Percentiles rank a stretch among this genome's conserved stretches.
Evolutionary conservation across 2,329 filamentous ascomycete genomes (phyloP).

Genomic region (Fusarium succisae): DNA sequence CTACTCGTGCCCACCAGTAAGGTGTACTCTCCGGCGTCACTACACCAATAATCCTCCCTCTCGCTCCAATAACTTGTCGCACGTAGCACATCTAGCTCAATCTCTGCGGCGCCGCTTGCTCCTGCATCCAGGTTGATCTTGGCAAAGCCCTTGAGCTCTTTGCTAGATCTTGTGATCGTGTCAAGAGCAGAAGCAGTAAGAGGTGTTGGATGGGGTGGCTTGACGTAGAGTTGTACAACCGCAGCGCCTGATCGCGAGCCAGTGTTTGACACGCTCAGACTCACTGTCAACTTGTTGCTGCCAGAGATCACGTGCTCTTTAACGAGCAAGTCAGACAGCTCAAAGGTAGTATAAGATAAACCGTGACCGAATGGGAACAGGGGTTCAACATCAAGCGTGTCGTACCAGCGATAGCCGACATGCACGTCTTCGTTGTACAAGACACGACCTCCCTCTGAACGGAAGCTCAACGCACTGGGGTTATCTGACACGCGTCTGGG

Average conservation of each 20-base stretch:
- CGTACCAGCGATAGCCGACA: slow-evolving; percentile 9
- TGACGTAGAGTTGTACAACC: neutral
- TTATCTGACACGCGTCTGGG: neutral
- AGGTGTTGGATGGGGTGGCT: neutral
- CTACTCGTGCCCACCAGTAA: neutral
- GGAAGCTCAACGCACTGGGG: neutral
- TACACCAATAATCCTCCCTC: neutral
- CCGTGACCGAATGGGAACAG: neutral
- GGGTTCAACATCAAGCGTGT: neutral
- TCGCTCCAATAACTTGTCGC: slow-evolving; percentile 1
- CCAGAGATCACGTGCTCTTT: fast-evolving
- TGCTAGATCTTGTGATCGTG: neutral
- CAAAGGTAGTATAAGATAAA: neutral
- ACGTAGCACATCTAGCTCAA: neutral
- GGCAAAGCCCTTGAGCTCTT: neutral
- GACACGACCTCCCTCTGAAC: neutral
- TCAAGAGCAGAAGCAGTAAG: neutral
- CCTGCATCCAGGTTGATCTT: neutral
- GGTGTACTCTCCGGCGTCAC: neutral
- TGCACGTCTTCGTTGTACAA: slow-evolving; percentile 1
- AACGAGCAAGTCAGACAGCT: neutral
- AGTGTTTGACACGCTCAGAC: neutral
- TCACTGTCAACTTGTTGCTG: neutral
- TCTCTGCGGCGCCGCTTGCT: fast-evolving
- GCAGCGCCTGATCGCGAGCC: neutral